Evolutionary conservation across 768 basidiomycete genomes (phyloP).

Genomic region (Coprinopsis sp.): DNA sequence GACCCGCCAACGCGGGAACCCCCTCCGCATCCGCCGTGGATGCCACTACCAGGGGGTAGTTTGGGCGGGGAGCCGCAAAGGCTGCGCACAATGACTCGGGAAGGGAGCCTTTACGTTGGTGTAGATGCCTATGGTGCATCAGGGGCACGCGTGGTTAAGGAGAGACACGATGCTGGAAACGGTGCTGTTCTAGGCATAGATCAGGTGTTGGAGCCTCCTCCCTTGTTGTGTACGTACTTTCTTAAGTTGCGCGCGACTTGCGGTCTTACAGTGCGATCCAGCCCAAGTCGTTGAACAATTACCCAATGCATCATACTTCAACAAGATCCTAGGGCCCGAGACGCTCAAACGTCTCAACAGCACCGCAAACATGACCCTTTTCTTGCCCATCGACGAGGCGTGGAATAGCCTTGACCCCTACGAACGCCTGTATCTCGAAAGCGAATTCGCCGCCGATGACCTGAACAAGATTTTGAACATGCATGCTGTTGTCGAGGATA

Average conservation of each 20-base stretch:
- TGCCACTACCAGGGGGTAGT: constrained; percentile 77
- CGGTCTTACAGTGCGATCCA: constrained; percentile 23
- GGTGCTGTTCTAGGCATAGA: constrained; percentile 75
- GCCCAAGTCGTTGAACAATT: constrained; percentile 58
- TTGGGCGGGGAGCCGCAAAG: constrained; percentile 81
- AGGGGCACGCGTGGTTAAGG: constrained; percentile 64
- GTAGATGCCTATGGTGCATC: constrained; percentile 78
- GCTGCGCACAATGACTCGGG: constrained; percentile 55
- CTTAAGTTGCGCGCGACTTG: constrained; percentile 2
- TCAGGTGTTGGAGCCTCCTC: constrained; percentile 69
- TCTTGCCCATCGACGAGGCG: constrained; percentile 82
- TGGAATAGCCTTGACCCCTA: constrained; percentile 74
- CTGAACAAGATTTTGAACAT: constrained; percentile 72
- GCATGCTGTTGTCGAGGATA: constrained; percentile 59
- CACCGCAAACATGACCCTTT: constrained; percentile 76
- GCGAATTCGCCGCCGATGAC: constrained; percentile 80
- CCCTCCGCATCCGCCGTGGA: constrained; percentile 78
- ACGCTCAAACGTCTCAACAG: constrained; percentile 54
- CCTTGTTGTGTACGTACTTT: constrained; percentile 57
- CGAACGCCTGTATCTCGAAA: constrained; percentile 86
- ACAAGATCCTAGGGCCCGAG: constrained; percentile 62
- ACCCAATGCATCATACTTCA: constrained; percentile 66
- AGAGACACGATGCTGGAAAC: constrained; percentile 56
- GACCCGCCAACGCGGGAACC: constrained; percentile 63
- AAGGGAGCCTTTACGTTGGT: constrained; percentile 52